Evolutionary conservation across 192 early-diverging fungal species (phyloP), one percentile per base, ranked within the genome.

Genomic region (Cladochytrium replicatum): DNA sequence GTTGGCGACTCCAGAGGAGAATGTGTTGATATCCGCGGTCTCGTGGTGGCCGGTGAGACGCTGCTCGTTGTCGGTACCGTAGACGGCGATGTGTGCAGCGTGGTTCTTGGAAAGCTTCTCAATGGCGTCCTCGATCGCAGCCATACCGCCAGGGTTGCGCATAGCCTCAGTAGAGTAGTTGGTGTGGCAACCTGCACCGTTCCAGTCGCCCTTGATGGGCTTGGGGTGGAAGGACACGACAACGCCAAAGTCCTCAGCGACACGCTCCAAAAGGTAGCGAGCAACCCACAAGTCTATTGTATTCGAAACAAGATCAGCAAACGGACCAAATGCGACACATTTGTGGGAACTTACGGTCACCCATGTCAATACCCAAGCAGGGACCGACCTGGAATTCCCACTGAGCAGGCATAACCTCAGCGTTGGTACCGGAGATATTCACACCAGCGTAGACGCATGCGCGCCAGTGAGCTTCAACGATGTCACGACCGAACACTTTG

Each of bases 161-260:
- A 75, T 75, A 2, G 65, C 55, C 6, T 41, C 31, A 17, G 72
- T 75, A 29, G 72, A 75, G 50, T 58, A 67, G 52, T 75, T 75
- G 3, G 73, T 76, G 22, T 75, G 72, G 45, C 72, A 70, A 42
- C 73, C 73, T n/a, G 73, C 72, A 42, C 73, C 73, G 15, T 75
- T 75, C 73, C 73, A 75, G 32, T 75, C 73, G 47, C 73, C 73
- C 30, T 67, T 67, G 40, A 75, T 67, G 54, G 73, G 73, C 60
- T 75, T 75, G 29, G 73, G 73, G 60, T 74, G 68, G 34, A 75
- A 69, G 2, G 68, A 68, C 21, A 75, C 73, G 1, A 58, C 54
- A 32, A 75, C 50, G 42, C 66, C 69, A 60, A 76, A 76, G 66
- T 76, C 74, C 66, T 76, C 73, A 13, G 74, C 58, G 7, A 76